Evolutionary conservation across 805 yeast genomes (phyloP), one percentile per base, ranked within the genome.

Genomic region (Monosporozyma servazzii): DNA sequence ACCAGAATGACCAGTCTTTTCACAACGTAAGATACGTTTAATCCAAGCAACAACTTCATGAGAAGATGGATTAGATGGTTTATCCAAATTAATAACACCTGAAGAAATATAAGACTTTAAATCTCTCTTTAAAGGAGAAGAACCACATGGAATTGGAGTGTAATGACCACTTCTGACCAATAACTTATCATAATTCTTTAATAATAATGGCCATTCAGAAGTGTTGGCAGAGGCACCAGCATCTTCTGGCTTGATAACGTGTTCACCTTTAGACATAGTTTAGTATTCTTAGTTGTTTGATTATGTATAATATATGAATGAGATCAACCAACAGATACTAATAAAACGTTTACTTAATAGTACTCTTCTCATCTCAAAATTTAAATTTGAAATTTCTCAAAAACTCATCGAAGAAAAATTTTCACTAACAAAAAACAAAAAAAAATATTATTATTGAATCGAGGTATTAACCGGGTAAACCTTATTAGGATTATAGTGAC

Each of bases 11-110:
- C 99, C 99, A 54, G 99, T 93, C 72, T 93, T 93, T 72, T 93
- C 98, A 54, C 84, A 86, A 71, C 98, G 83, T 65, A 93, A 77
- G 61, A 93, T 93, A 71, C 98, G 80, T 76, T 93, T 93, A 66
- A 93, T 82, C 99, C 99, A 93, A 23, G 99, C 99, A 64, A 93
- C 99, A 67, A 93, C 99, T 76, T 93, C 99, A 74, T 93, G 99
- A 51, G 96, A 88, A 44, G 96, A 88, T 60, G 99, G 99, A 72
- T 93, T 93, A 27, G 96, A 87, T 60, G 99, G 99, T 69, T 93
- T 93, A 75, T 93, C 99, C 63, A 93, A 78, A 75, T 93, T 93
- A 68, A 93, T 91, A 49, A 93, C 96, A 78, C 99, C 99, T 6
- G 96, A 84, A 48, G 93, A 81, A 62, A 93, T 77, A 71, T 93